These are phyloP conservation scores for Marchantia paleacea DNA, from an alignment of 225 moss, liverwort and hornwort genomes.

Conservation along the genomic window DNA sequence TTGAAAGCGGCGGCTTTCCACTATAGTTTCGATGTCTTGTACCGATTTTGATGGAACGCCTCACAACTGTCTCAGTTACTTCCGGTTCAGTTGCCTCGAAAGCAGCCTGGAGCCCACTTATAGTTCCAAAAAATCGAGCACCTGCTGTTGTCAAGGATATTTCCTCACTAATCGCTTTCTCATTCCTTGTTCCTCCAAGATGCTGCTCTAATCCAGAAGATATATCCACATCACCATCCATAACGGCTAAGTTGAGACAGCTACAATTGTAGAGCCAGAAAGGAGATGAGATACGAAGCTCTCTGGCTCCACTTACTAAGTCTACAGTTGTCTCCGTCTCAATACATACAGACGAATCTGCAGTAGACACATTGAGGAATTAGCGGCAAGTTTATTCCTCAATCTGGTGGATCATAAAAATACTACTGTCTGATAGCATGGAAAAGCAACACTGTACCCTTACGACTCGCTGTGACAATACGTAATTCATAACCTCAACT, in stretches of 20 bases:
- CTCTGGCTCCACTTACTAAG: slow-evolving; percentile 67
- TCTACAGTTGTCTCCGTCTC: slow-evolving; percentile 64
- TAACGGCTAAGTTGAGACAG: slow-evolving; percentile 61
- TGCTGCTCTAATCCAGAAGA: slow-evolving; percentile 59
- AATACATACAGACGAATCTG: slow-evolving; percentile 73
- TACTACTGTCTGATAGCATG: background rate
- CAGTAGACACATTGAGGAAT: slow-evolving; percentile 8
- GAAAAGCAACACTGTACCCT: background rate
- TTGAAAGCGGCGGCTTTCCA: background rate
- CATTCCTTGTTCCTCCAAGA: slow-evolving; percentile 45
- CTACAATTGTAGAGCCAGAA: slow-evolving; percentile 96
- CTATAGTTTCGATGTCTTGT: background rate
- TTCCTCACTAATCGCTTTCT: slow-evolving; percentile 45
- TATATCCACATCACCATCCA: slow-evolving; percentile 88
- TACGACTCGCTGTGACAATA: no score
- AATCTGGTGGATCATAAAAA: background rate
- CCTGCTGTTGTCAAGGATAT: slow-evolving; percentile 43
- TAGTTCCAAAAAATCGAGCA: slow-evolving; percentile 37
- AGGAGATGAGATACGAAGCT: slow-evolving; percentile 76
- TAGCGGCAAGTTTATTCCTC: background rate
- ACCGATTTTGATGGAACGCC: slow-evolving; percentile 20
- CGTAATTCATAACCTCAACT: no score
- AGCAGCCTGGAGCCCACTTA: slow-evolving; percentile 37
- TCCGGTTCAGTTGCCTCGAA: slow-evolving; percentile 27
- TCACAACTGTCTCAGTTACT: slow-evolving; percentile 28